Conservation (phyloP, 208 protist species). For the Crithidia bombi region DNA sequence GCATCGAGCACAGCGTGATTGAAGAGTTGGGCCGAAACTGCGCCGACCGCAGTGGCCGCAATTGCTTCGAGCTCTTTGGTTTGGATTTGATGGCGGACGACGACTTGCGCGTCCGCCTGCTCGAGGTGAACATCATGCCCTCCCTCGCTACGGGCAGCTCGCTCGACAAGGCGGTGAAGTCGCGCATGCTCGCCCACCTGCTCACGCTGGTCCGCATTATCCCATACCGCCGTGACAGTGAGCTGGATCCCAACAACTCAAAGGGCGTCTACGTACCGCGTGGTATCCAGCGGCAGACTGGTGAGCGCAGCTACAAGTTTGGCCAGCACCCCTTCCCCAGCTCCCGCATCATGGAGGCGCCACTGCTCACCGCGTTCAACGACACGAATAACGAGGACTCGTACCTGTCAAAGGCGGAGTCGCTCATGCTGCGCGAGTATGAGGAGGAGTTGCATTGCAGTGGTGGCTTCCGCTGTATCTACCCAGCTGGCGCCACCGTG, state of each 20-base stretch:
- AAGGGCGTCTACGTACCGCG: conserved; percentile 31
- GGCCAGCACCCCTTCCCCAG: conserved; percentile 63
- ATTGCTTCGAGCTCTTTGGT: conserved; percentile 93
- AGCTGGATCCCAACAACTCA: conserved; percentile 23
- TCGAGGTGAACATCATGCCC: conserved; percentile 95
- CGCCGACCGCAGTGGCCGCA: conserved; percentile 69
- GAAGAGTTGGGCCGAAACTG: conserved; percentile 68
- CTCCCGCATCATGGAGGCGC: conserved; percentile 41
- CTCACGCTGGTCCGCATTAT: conserved; percentile 83
- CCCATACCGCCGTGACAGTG: conserved; percentile 70
- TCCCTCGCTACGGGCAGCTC: conserved; percentile 83
- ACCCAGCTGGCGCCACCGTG: conserved; percentile 63
- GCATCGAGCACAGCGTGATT: conserved; percentile 84
- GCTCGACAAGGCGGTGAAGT: conserved; percentile 90
- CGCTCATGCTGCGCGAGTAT: conserved; percentile 74
- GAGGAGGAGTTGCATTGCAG: conserved; percentile 85
- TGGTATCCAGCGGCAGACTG: conserved; percentile 32
- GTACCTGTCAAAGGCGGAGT: conserved; percentile 58
- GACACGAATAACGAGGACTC: conserved; percentile 67
- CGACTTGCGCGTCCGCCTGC: conserved; percentile 74
- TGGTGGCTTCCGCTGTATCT: conserved; percentile 83
- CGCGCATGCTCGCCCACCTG: conserved; percentile 86
- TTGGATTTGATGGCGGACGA: conserved; percentile 89
- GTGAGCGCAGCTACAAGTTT: conserved; percentile 71
- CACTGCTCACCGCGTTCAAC: conserved; percentile 68